These are phyloP conservation scores for Fusarium compactum DNA, from an alignment of 2,329 filamentous ascomycete genomes.

Conservation along the genomic window DNA sequence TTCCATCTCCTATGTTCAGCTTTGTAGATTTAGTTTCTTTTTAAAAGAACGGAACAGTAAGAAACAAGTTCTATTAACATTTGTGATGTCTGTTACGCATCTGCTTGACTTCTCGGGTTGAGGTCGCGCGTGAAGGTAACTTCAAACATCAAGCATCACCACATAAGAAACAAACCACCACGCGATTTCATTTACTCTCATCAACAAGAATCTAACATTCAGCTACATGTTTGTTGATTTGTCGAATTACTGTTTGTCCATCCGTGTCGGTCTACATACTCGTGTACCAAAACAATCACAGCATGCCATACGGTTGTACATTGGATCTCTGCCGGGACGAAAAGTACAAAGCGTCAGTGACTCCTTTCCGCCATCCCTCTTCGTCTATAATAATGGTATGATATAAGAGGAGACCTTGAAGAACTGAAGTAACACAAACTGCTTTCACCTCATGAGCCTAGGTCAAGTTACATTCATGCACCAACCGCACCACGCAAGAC, in stretches of 20 bases:
- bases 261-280: fast-evolving
- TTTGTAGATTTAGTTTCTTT: constrained; percentile 14
- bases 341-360: not conserved
- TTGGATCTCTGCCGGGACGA: not conserved
- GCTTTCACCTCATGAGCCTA: too few relatives aligned
- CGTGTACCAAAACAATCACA: not conserved
- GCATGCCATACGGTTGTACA: not conserved
- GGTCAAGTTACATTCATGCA: too few relatives aligned
- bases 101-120: not conserved
- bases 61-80: not conserved
- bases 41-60: not conserved
- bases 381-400: fast-evolving
- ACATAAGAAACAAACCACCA: not conserved
- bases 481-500: too few relatives aligned
- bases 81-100: not conserved
- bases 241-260: not conserved
- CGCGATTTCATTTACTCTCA: not conserved
- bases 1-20: constrained; percentile 11
- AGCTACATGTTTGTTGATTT: not conserved
- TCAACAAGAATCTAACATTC: too few relatives aligned
- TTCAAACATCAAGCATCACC: not conserved
- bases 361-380: too few relatives aligned
- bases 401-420: too few relatives aligned
- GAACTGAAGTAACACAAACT: too few relatives aligned
- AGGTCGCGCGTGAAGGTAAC: not conserved